Conservation (phyloP, 2,329 filamentous ascomycete genomes). For the Scedosporium dehoogii region DNA sequence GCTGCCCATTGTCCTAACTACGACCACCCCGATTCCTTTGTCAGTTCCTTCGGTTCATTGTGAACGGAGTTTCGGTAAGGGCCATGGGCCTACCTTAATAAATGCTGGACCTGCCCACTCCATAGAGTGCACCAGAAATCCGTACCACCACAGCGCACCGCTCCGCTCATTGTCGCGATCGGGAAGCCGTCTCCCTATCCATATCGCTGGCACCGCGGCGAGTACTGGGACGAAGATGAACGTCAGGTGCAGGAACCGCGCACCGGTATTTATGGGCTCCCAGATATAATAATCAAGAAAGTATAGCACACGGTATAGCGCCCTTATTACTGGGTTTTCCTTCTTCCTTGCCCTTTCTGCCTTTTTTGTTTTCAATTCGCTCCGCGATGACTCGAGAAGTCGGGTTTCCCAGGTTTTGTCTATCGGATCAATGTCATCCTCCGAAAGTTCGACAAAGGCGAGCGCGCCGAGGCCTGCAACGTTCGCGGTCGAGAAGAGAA, state of each 20-base stretch:
- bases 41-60: background rate
- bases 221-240: slow-evolving; percentile 89
- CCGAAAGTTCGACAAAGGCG: slow-evolving; percentile 2
- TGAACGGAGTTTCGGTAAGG: background rate
- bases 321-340: background rate
- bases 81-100: slow-evolving; percentile 62
- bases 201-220: slow-evolving; percentile 66
- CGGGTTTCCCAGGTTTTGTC: slow-evolving; percentile 4
- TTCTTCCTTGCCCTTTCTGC: background rate
- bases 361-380: background rate
- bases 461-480: background rate
- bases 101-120: slow-evolving; percentile 90
- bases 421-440: background rate
- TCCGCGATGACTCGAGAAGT: slow-evolving; percentile 1
- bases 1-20: slow-evolving; percentile 97
- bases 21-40: background rate
- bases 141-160: slow-evolving; percentile 92
- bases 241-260: slow-evolving; percentile 80
- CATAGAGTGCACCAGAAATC: slow-evolving; percentile 79
- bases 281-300: slow-evolving; percentile 63
- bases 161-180: slow-evolving; percentile 63
- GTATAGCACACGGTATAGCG: slow-evolving; percentile 36
- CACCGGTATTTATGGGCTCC: slow-evolving; percentile 79
- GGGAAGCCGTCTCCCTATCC: slow-evolving; percentile 58
- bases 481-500: background rate